phyloP scores from a whole-genome alignment of 2,329 filamentous ascomycete genomes.

The Neofusicoccum laricinum region DNA sequence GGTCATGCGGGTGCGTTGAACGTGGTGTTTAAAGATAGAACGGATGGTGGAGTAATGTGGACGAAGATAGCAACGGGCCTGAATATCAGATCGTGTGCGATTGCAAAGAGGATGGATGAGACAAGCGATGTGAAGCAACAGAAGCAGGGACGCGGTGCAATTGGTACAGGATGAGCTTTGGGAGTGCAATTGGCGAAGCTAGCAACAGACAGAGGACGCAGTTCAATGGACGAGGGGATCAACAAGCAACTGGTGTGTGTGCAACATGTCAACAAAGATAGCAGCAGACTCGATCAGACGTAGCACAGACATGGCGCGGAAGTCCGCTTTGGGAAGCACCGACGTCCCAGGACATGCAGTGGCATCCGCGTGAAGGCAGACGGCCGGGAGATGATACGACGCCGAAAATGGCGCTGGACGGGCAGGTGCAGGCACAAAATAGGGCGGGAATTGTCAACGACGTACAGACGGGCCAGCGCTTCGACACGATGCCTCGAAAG shows the following conservation, averaged over 20 bases:
- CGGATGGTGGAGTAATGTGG: not conserved
- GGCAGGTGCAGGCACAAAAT: not conserved
- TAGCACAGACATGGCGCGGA: not conserved
- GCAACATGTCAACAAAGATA: not conserved
- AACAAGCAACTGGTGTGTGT: not conserved
- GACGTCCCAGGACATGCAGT: not conserved
- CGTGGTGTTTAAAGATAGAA: conserved; percentile 9
- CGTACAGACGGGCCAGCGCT: conserved; percentile 58
- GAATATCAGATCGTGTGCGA: not conserved
- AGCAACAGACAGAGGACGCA: not conserved
- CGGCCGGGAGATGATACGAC: not conserved
- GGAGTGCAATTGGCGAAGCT: not conserved
- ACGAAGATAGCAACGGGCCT: not conserved
- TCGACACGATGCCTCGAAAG: conserved; percentile 53
- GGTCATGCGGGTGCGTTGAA: not conserved
- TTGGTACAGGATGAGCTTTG: not conserved
- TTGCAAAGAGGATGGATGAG: not conserved
- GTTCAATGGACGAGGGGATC: not conserved
- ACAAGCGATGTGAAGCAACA: not conserved
- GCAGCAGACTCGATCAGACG: not conserved
- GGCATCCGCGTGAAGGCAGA: not conserved
- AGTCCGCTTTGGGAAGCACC: not conserved
- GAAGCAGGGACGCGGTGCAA: not conserved
- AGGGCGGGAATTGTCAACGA: conserved; percentile 19
- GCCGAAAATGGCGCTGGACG: conserved; percentile 7